phyloP scores from a whole-genome alignment of 2,329 filamentous ascomycete species.

The Thielaviopsis populi region DNA sequence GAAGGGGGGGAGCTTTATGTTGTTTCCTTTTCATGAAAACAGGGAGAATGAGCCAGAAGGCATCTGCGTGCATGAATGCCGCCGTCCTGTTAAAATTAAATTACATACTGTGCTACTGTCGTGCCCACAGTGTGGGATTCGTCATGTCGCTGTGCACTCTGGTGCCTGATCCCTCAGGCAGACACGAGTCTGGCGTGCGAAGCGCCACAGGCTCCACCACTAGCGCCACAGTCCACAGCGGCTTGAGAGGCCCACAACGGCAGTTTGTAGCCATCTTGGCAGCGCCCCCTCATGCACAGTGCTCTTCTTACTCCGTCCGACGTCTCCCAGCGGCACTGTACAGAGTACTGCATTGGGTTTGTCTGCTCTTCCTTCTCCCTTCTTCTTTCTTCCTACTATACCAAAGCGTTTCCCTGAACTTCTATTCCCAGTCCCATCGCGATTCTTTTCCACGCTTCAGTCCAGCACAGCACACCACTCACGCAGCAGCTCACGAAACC shows the following conservation, averaged over 20 bases:
- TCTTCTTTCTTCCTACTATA: not conserved
- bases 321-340: not conserved
- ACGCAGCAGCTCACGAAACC: not conserved
- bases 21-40: no score
- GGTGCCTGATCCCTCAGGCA: conserved; percentile 14
- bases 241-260: not conserved
- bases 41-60: not conserved
- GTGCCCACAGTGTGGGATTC: not conserved
- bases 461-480: not conserved
- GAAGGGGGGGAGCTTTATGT: no score
- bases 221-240: conserved; percentile 1
- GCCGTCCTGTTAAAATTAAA: not conserved
- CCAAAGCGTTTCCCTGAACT: conserved; percentile 1
- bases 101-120: not conserved
- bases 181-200: not conserved
- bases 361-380: not conserved
- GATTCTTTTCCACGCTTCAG: not conserved
- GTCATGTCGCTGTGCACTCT: conserved; percentile 1
- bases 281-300: not conserved
- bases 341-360: conserved; percentile 4
- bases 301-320: not conserved
- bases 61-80: not conserved
- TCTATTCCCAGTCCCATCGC: not conserved
- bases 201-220: conserved; percentile 4
- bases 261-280: not conserved